Base-by-base conservation (phyloP, 768 basidiomycete genomes). In the Tremella mesenterica region DNA sequence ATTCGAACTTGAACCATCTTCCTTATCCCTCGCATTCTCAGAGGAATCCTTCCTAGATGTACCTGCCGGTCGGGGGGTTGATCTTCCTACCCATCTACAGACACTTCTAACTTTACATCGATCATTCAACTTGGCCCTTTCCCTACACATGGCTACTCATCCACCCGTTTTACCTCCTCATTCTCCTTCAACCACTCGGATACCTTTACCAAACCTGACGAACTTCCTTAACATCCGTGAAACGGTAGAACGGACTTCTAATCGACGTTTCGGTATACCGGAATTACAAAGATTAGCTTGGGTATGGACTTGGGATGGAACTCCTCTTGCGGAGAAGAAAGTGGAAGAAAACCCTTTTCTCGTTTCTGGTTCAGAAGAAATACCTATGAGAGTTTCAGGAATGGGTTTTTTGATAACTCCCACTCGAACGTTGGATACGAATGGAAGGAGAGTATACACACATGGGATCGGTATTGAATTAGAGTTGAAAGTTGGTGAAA, bases 291-390 rank as follows among this genome's bases (percentile, higher is more conserved):
- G 72, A 25, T 43, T 73, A 21, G 66, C 63, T 1, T 73, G 70
- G 70, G 23, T 71, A n/a, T 73, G 72, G 72, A 53, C 47, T 21
- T 73, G 72, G 72, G 61, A 69, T 52, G 63, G 65, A 4, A 36
- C 44, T 18, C 23, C 48, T 8, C 30, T 69, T 20, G 57, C 60
- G 14, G 48, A 52, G 10, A 57, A 66, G 4, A 58, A 61, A 38
- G 60, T 59, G 16, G 57, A 61, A 26, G 68, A 64, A 13, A 70
- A 70, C 44, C 69, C 69, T 23, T 70, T 70, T 56, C 34, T 67
- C 6, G 61, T 67, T 6, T 44, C 50, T 16, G 18, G 54, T 3
- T 18, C 31, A 5, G 4, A 56, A 0, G 50, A 48, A 6, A 29
- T 27, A 9, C 26, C 57, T 8, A 21, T 57, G 10, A 53, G 57